Evolutionary conservation across 164 flowering plant species (phyloP).

Genomic region (Stephania japonica): DNA sequence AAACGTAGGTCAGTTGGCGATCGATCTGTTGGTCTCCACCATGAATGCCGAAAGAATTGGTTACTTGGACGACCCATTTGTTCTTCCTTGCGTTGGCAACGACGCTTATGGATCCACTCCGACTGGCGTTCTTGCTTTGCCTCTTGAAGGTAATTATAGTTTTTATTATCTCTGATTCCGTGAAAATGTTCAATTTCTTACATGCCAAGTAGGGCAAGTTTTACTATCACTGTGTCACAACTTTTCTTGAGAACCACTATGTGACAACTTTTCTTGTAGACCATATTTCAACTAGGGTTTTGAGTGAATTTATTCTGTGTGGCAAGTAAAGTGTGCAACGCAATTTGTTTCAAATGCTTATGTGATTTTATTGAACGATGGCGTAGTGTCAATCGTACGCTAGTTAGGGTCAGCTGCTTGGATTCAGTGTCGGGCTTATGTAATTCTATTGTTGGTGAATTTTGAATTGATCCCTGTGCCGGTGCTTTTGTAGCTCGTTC

Average conservation of each 20-base stretch:
- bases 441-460: not conserved
- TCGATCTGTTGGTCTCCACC: slow-evolving; percentile 67
- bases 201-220: not conserved
- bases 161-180: too few relatives aligned
- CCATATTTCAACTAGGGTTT: not conserved
- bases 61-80: slow-evolving; percentile 63
- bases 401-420: too few relatives aligned
- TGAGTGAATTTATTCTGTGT: too few relatives aligned
- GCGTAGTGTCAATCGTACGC: too few relatives aligned
- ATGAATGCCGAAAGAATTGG: slow-evolving; percentile 58
- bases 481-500: not conserved
- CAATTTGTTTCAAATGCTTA: not conserved
- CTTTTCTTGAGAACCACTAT: not conserved
- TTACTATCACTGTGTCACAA: not conserved
- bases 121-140: slow-evolving; percentile 49
- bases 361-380: not conserved
- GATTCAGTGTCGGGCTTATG: too few relatives aligned
- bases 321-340: too few relatives aligned
- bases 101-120: slow-evolving; percentile 71
- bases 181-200: too few relatives aligned
- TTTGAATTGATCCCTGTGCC: too few relatives aligned
- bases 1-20: slow-evolving; percentile 82
- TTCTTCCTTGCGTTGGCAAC: slow-evolving; percentile 83
- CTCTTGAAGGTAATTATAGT: slow-evolving; percentile 55
- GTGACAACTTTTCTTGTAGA: not conserved